These are phyloP conservation scores for Leishmania turanica DNA, from an alignment of 208 protist genomes.

Conservation along the genomic window DNA sequence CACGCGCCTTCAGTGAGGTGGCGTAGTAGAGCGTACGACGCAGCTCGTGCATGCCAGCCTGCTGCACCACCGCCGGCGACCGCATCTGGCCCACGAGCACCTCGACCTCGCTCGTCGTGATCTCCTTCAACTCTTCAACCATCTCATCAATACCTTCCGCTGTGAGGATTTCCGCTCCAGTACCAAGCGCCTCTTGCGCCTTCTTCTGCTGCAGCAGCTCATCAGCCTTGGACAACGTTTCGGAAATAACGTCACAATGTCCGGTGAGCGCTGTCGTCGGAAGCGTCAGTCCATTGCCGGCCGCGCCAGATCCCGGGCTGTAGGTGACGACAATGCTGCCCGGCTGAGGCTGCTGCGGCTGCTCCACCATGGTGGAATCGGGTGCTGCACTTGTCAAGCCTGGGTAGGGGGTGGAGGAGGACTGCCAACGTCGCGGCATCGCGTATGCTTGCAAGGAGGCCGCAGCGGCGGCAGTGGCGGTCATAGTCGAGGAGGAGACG, in stretches of 20 bases:
- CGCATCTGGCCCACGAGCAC: conserved; percentile 60
- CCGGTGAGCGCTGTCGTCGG: conserved; percentile 70
- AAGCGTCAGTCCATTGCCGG: conserved; percentile 50
- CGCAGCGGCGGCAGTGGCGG: not conserved
- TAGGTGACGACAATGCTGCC: conserved; percentile 61
- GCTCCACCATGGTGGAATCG: conserved; percentile 5
- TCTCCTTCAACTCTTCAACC: conserved; percentile 74
- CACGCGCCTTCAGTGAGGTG: conserved; percentile 63
- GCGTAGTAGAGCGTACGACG: conserved; percentile 87
- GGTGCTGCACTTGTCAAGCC: not conserved
- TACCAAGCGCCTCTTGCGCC: conserved; percentile 71
- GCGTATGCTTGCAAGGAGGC: not conserved
- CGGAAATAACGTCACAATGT: conserved; percentile 81
- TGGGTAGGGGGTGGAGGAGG: conserved; percentile 3
- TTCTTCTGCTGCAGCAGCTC: conserved; percentile 78
- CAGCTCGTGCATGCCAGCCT: conserved; percentile 89
- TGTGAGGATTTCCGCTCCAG: conserved; percentile 74
- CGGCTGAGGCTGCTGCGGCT: conserved; percentile 6
- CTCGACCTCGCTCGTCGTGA: conserved; percentile 57
- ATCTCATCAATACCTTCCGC: conserved; percentile 85
- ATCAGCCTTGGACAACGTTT: conserved; percentile 85
- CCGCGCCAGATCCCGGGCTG: conserved; percentile 63
- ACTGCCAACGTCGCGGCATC: conserved; percentile 21
- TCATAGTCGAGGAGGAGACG: not conserved
- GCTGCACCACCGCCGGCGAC: conserved; percentile 60